These are phyloP conservation scores for Kwoniella heveanensis DNA, from an alignment of 768 basidiomycete genomes.

Conservation along the genomic window DNA sequence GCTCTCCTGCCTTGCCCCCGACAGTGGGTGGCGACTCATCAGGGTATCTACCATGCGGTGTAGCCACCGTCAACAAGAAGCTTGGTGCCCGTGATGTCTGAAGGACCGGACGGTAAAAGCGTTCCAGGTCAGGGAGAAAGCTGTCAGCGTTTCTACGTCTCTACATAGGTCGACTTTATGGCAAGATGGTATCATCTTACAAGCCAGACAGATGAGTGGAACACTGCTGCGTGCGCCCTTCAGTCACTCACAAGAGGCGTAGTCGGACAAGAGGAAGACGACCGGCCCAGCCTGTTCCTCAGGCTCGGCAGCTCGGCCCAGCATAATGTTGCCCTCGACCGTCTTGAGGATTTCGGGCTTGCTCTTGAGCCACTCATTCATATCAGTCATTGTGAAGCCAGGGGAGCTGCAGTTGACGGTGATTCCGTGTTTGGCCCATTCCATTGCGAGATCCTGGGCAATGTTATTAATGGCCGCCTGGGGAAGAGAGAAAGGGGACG, in stretches of 20 bases:
- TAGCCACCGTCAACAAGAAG: constrained; percentile 47
- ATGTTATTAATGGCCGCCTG: constrained; percentile 44
- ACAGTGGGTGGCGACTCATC: too few relatives aligned
- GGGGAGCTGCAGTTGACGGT: constrained; percentile 41
- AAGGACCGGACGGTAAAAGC: too few relatives aligned
- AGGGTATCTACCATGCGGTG: constrained; percentile 36
- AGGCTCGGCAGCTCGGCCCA: constrained; percentile 35
- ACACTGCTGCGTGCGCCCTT: too few relatives aligned
- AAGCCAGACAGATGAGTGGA: background rate
- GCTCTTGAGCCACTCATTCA: constrained; percentile 39
- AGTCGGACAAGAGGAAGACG: constrained; percentile 47
- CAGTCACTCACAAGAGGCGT: constrained; percentile 48
- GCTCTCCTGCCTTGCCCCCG: too few relatives aligned
- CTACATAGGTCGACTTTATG: too few relatives aligned
- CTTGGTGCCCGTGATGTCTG: constrained; percentile 47
- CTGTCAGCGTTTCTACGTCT: too few relatives aligned
- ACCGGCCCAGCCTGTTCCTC: constrained; percentile 49
- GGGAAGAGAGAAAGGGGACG: background rate
- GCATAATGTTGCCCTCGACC: constrained; percentile 24
- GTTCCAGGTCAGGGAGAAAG: too few relatives aligned
- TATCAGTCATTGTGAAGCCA: constrained; percentile 50
- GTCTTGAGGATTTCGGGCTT: constrained; percentile 26
- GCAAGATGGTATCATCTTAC: background rate
- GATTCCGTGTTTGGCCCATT: constrained; percentile 49
- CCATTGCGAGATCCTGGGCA: constrained; percentile 49